phyloP scores from a whole-genome alignment of 1,284 basidiomycete species.

The Ceratobasidium sp. region DNA sequence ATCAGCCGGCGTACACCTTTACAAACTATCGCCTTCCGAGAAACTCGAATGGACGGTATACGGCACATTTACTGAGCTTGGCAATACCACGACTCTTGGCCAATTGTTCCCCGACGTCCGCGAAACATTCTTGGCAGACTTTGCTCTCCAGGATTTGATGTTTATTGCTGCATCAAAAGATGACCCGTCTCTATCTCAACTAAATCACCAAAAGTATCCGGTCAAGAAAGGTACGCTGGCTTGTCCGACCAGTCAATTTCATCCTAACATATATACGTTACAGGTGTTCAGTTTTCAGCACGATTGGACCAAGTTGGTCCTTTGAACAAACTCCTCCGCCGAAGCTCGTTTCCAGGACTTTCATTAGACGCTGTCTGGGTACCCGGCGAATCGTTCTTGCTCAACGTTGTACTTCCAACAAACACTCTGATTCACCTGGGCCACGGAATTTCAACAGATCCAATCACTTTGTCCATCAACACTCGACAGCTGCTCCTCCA shows the following conservation, averaged over 20 bases:
- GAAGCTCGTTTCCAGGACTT: conserved; percentile 5
- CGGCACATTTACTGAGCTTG: neutral
- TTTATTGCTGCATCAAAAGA: conserved; percentile 2
- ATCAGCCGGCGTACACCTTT: neutral
- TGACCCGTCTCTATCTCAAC: neutral
- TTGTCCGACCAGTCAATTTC: too few species aligned
- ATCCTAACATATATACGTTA: neutral
- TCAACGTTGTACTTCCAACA: neutral
- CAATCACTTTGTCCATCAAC: neutral
- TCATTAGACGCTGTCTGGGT: neutral
- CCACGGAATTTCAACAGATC: neutral
- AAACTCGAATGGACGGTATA: neutral
- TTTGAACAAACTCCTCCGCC: neutral
- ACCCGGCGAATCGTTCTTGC: neutral
- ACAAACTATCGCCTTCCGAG: neutral
- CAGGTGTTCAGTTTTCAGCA: conserved; percentile 6
- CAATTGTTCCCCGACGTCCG: neutral
- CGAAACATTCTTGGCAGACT: neutral
- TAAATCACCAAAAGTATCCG: neutral
- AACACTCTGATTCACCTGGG: neutral
- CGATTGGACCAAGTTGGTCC: neutral
- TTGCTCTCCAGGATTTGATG: neutral
- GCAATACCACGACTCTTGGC: neutral
- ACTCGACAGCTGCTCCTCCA: too few species aligned
- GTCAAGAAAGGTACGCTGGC: neutral